A percentile compares a stretch with the other conserved stretches of the same genome.
Evolutionary conservation across 2,329 filamentous ascomycete genomes (phyloP).

Genomic region (Nemania sp.): DNA sequence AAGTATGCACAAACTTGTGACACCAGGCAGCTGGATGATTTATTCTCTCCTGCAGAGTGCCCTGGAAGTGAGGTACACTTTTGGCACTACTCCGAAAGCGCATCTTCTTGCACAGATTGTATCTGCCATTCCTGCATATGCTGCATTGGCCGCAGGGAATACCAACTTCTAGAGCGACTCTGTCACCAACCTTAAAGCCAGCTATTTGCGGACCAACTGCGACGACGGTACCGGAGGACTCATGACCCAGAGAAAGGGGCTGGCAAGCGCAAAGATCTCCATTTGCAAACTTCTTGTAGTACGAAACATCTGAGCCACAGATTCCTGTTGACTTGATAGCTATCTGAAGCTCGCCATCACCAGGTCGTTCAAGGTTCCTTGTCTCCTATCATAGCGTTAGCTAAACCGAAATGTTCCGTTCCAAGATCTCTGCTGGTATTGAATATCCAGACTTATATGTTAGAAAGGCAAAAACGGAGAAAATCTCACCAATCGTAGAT

Average conservation of each 20-base stretch:
- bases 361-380: conserved; percentile 52
- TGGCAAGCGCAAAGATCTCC: conserved; percentile 68
- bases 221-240: conserved; percentile 62
- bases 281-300: conserved; percentile 74
- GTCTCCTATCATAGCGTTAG: conserved; percentile 49
- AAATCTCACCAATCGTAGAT: conserved; percentile 59
- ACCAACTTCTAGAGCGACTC: conserved; percentile 52
- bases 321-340: conserved; percentile 68
- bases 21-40: conserved; percentile 66
- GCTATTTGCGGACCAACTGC: conserved; percentile 56
- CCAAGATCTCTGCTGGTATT: background rate
- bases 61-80: conserved; percentile 65
- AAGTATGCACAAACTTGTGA: conserved; percentile 53
- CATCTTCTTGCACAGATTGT: conserved; percentile 65
- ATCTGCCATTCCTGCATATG: conserved; percentile 54
- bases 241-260: conserved; percentile 67
- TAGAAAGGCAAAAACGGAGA: conserved; percentile 28
- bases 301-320: conserved; percentile 71
- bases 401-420: conserved; percentile 2
- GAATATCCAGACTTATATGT: conserved; percentile 36
- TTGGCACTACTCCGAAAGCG: conserved; percentile 65
- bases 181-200: conserved; percentile 58
- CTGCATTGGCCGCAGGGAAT: conserved; percentile 44
- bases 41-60: conserved; percentile 64
- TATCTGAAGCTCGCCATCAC: conserved; percentile 62